Conservation (phyloP, 2,329 filamentous ascomycete species). For the Talaromyces sp. region DNA sequence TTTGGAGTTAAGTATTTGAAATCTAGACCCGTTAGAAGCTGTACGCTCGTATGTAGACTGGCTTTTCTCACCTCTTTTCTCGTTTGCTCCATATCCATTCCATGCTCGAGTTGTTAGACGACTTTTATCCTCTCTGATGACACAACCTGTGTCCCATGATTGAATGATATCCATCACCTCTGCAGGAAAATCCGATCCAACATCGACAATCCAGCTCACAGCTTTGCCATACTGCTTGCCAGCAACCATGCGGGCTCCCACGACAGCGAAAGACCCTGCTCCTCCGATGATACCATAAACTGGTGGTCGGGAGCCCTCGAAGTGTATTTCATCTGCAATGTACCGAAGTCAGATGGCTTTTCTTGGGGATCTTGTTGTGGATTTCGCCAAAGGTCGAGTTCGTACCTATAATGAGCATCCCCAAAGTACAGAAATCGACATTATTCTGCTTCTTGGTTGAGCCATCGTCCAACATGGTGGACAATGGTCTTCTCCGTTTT, state of each 20-base stretch:
- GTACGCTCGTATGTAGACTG: background rate
- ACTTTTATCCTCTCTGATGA: constrained; percentile 60
- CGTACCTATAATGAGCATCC: constrained; percentile 61
- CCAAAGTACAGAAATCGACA: constrained; percentile 55
- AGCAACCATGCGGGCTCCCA: constrained; percentile 85
- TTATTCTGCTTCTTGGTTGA: constrained; percentile 1
- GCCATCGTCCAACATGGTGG: background rate
- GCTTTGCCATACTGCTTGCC: constrained; percentile 59
- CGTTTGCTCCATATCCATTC: constrained; percentile 77
- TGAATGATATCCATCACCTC: constrained; percentile 59
- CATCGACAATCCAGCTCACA: constrained; percentile 88
- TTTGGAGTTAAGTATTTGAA: constrained; percentile 90
- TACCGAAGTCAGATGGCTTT: background rate
- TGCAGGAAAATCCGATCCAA: constrained; percentile 77
- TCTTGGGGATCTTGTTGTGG: background rate
- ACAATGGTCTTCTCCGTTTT: background rate
- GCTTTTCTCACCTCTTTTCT: constrained; percentile 49
- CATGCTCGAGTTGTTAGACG: constrained; percentile 82
- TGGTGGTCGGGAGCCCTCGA: constrained; percentile 61
- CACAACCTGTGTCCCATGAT: constrained; percentile 69
- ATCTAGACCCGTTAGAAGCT: constrained; percentile 39
- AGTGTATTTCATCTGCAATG: constrained; percentile 80
- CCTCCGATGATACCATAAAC: constrained; percentile 79
- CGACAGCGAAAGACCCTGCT: constrained; percentile 76
- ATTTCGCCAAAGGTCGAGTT: background rate